Conservation (phyloP, 2,329 filamentous ascomycete genomes). For the Phymatotrichopsis omnivora region DNA sequence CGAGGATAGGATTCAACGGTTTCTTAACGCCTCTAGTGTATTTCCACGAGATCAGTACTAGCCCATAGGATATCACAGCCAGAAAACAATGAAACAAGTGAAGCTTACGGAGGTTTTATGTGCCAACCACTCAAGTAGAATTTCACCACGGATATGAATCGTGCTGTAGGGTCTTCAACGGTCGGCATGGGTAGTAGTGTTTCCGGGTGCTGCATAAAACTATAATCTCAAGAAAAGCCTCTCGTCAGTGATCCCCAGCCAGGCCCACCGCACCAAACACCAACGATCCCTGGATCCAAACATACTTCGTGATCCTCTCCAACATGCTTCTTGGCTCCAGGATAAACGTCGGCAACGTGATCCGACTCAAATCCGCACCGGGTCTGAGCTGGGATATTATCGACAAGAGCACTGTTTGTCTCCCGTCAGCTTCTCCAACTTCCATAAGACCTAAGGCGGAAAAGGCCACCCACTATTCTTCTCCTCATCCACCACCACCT, state of each 20-base stretch:
- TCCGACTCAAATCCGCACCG: slow-evolving; percentile 86
- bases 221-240: slow-evolving; percentile 36
- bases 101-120: slow-evolving; percentile 73
- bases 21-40: slow-evolving; percentile 81
- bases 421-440: slow-evolving; percentile 9
- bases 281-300: not conserved
- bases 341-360: slow-evolving; percentile 94
- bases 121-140: slow-evolving; percentile 99
- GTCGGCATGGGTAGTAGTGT: slow-evolving; percentile 78
- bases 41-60: slow-evolving; percentile 5
- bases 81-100: not conserved
- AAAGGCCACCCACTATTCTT: slow-evolving; percentile 29
- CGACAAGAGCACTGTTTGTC: slow-evolving; percentile 68
- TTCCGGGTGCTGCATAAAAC: slow-evolving; percentile 99
- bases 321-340: slow-evolving; percentile 96
- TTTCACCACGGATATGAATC: slow-evolving; percentile 92
- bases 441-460: not conserved
- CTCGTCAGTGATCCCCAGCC: slow-evolving; percentile 12
- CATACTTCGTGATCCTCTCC: slow-evolving; percentile 94
- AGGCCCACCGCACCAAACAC: not conserved
- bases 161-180: slow-evolving; percentile 77
- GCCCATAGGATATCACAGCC: slow-evolving; percentile 19
- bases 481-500: slow-evolving; percentile 32
- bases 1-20: slow-evolving; percentile 89
- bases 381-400: slow-evolving; percentile 96